These are phyloP conservation scores for Komagataella kurtzmanii DNA, from an alignment of 805 yeast genomes.

Conservation along the genomic window DNA sequence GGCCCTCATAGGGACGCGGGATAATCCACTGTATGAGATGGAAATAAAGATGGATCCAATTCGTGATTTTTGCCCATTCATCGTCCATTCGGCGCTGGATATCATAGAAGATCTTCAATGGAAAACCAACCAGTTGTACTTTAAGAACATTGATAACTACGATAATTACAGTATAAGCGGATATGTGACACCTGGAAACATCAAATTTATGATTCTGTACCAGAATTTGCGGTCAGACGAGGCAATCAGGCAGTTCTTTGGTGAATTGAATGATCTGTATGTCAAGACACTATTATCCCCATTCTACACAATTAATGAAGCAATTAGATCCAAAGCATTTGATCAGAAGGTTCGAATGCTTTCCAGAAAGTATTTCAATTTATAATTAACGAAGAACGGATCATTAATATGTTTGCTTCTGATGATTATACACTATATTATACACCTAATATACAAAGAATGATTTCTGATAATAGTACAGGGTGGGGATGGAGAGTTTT, in stretches of 20 bases:
- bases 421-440: neutral
- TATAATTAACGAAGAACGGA: neutral
- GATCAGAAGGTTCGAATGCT: slow-evolving; percentile 59
- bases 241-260: slow-evolving; percentile 68
- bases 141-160: slow-evolving; percentile 75
- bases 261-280: slow-evolving; percentile 77
- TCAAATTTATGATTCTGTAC: slow-evolving; percentile 54
- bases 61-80: slow-evolving; percentile 74
- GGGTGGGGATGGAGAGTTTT: neutral
- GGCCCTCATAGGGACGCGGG: slow-evolving; percentile 77
- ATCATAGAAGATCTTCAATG: slow-evolving; percentile 87
- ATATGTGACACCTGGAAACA: slow-evolving; percentile 77
- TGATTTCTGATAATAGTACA: neutral
- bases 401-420: slow-evolving; percentile 4
- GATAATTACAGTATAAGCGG: slow-evolving; percentile 77
- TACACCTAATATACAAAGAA: neutral
- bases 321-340: slow-evolving; percentile 61
- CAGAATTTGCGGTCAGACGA: slow-evolving; percentile 59
- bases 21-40: slow-evolving; percentile 76
- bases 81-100: slow-evolving; percentile 80
- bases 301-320: slow-evolving; percentile 65
- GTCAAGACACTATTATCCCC: slow-evolving; percentile 80
- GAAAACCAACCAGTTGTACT: slow-evolving; percentile 48
- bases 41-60: slow-evolving; percentile 71
- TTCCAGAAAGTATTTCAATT: slow-evolving; percentile 63